A percentile compares a stretch with the other conserved stretches of the same genome.
Evolutionary conservation across 257 asterid species (phyloP).

Genomic region (Scutellaria galericulata): DNA sequence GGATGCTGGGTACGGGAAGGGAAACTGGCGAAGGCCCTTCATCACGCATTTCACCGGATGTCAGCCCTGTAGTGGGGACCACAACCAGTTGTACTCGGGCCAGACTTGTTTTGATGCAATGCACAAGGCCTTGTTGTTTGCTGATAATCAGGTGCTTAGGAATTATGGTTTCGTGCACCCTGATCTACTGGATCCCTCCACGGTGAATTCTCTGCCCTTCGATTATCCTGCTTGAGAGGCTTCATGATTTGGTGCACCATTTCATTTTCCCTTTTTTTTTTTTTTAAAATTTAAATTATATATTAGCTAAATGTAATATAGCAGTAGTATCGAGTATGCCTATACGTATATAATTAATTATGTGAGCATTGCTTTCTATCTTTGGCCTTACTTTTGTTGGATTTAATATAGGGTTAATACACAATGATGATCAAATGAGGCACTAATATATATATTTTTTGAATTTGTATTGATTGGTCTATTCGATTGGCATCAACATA

Average conservation of each 20-base stretch:
- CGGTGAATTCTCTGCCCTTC: conserved; percentile 70
- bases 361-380: neutral
- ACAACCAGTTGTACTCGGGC: conserved; percentile 84
- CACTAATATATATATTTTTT: neutral
- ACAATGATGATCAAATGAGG: neutral
- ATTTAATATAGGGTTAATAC: neutral
- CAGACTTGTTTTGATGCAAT: conserved; percentile 73
- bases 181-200: conserved; percentile 66
- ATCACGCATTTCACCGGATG: conserved; percentile 97
- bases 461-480: neutral
- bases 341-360: conserved; percentile 9
- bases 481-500: neutral
- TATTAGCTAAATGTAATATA: conserved; percentile 15
- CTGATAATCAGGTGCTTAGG: conserved; percentile 92
- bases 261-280: neutral
- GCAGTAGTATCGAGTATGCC: neutral
- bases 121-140: conserved; percentile 79
- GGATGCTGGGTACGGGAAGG: conserved; percentile 74
- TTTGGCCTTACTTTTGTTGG: neutral
- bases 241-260: neutral
- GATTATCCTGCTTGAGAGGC: conserved; percentile 64
- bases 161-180: conserved; percentile 75
- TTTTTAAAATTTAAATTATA: neutral
- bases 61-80: conserved; percentile 96
- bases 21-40: conserved; percentile 89